A percentile compares a stretch with the other conserved stretches of the same genome.
These are phyloP conservation scores for Emmonsiellopsis sp. DNA, from an alignment of 2,329 filamentous ascomycete species.

Conservation along the genomic window DNA sequence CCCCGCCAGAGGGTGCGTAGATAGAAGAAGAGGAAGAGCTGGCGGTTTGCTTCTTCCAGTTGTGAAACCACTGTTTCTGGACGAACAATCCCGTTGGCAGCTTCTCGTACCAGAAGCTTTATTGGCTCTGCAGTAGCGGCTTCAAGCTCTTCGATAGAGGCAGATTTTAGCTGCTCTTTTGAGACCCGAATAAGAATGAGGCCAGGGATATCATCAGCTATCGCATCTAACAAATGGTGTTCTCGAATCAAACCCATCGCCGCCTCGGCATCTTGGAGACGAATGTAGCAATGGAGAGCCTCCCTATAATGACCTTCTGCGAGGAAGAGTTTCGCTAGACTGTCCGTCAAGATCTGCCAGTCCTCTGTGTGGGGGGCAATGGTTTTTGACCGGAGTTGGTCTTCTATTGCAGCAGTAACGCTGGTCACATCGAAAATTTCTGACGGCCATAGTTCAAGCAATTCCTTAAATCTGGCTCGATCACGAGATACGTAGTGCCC, in stretches of 20 bases:
- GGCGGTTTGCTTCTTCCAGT: conserved; percentile 56
- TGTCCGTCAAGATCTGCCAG: conserved; percentile 83
- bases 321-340: conserved; percentile 74
- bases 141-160: conserved; percentile 62
- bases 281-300: conserved; percentile 80
- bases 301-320: conserved; percentile 72
- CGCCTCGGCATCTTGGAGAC: conserved; percentile 81
- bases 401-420: conserved; percentile 69
- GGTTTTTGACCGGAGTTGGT: conserved; percentile 67
- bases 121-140: conserved; percentile 75
- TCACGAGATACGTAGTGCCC: conserved; percentile 79
- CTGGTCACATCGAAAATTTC: conserved; percentile 73
- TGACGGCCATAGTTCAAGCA: conserved; percentile 74
- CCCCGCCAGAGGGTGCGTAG: conserved; percentile 77
- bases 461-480: conserved; percentile 62
- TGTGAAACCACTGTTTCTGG: conserved; percentile 71
- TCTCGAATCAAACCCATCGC: conserved; percentile 80
- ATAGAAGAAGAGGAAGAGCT: conserved; percentile 85
- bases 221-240: conserved; percentile 78
- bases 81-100: conserved; percentile 74
- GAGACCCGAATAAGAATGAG: conserved; percentile 83
- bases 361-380: conserved; percentile 70
- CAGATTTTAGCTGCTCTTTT: conserved; percentile 55
- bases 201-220: conserved; percentile 80
- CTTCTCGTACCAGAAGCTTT: conserved; percentile 78